A percentile compares a stretch with the other conserved stretches of the same genome.
Evolutionary conservation across 495 filamentous ascomycete genomes (phyloP).

Genomic region (Halenospora varia): DNA sequence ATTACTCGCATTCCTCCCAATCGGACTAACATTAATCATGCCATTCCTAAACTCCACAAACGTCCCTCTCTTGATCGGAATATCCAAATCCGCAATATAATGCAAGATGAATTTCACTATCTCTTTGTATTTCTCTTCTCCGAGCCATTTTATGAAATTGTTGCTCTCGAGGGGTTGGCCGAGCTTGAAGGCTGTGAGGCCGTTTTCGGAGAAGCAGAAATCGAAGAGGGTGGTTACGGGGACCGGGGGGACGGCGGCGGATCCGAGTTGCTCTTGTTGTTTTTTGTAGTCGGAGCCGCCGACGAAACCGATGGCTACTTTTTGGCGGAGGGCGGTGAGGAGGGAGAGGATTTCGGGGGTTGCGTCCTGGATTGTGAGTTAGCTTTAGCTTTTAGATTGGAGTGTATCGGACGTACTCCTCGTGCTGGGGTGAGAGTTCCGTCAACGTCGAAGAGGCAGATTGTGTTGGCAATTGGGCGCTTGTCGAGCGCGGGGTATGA

Average conservation of each 20-base stretch:
- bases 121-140: slow-evolving; percentile 87
- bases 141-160: slow-evolving; percentile 94
- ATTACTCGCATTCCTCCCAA: slow-evolving; percentile 85
- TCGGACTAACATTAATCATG: slow-evolving; percentile 92
- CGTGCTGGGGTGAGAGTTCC: slow-evolving; percentile 79
- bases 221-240: slow-evolving; percentile 82
- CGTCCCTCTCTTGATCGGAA: slow-evolving; percentile 88
- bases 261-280: slow-evolving; percentile 96
- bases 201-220: slow-evolving; percentile 95
- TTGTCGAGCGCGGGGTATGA: slow-evolving; percentile 75
- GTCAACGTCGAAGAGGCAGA: slow-evolving; percentile 93
- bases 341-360: slow-evolving; percentile 78
- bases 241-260: slow-evolving; percentile 43
- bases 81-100: slow-evolving; percentile 84
- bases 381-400: too few species aligned
- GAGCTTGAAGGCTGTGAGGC: slow-evolving; percentile 82
- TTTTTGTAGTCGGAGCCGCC: slow-evolving; percentile 84
- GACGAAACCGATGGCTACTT: slow-evolving; percentile 88
- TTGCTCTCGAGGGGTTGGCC: slow-evolving; percentile 65
- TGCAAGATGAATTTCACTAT: slow-evolving; percentile 81
- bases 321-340: slow-evolving; percentile 75
- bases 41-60: slow-evolving; percentile 97
- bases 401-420: slow-evolving; percentile 59
- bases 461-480: slow-evolving; percentile 83
- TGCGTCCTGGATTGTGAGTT: slow-evolving; percentile 48